phyloP scores from a whole-genome alignment of 129 eudicot species.

The Flaveria brownii region DNA sequence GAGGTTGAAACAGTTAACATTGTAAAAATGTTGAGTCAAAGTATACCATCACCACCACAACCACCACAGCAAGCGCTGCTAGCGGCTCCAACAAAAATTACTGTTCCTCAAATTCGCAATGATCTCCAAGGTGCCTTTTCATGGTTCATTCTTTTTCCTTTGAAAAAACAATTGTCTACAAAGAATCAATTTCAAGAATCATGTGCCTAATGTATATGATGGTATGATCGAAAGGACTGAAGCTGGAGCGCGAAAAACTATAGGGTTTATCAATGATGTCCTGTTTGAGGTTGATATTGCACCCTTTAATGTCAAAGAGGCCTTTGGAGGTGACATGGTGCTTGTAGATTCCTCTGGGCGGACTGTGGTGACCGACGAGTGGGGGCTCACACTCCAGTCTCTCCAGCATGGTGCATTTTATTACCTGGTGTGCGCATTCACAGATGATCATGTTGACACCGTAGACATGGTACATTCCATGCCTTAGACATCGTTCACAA shows the following conservation, averaged over 20 bases:
- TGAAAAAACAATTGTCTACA: background rate
- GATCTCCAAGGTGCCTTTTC: conserved; percentile 52
- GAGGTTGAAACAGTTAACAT: conserved; percentile 45
- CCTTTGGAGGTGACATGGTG: conserved; percentile 69
- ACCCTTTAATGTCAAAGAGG: conserved; percentile 64
- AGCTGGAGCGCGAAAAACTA: conserved; percentile 44
- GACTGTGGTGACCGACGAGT: conserved; percentile 68
- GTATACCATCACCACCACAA: conserved; percentile 13
- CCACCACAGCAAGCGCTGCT: conserved; percentile 10
- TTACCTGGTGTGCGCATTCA: conserved; percentile 50
- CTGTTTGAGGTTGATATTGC: conserved; percentile 65
- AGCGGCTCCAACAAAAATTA: conserved; percentile 32
- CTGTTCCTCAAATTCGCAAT: conserved; percentile 36
- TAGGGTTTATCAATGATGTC: conserved; percentile 78
- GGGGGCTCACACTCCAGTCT: conserved; percentile 77
- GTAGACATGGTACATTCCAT: conserved; percentile 36
- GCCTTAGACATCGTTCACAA: background rate
- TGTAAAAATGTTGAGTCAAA: conserved; percentile 43
- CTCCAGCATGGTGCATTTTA: conserved; percentile 77
- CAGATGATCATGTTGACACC: conserved; percentile 40
- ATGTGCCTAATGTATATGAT: background rate
- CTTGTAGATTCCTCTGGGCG: conserved; percentile 66
- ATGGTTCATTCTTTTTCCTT: background rate
- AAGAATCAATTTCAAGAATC: background rate
- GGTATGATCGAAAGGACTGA: background rate